Conservation (phyloP, 1,284 basidiomycete species). For the Vanrija pseudolonga region DNA sequence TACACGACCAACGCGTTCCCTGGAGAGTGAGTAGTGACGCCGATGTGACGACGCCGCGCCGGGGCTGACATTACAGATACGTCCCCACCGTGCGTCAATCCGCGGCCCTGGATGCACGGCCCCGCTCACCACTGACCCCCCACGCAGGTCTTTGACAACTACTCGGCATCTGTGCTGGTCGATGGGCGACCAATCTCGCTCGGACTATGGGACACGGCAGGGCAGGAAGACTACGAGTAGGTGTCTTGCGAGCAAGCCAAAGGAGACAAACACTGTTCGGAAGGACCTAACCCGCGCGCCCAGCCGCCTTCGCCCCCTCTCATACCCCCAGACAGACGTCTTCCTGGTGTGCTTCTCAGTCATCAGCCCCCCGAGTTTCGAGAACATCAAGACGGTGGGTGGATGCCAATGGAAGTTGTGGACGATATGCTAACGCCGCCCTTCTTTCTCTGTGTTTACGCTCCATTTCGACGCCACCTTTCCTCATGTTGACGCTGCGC, state of each 20-base stretch:
- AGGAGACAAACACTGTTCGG: too few species aligned
- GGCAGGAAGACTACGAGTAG: constrained; percentile 74
- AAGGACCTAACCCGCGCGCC: too few species aligned
- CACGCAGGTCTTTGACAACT: constrained; percentile 49
- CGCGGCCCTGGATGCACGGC: background rate
- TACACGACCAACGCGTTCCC: constrained; percentile 50
- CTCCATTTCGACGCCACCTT: background rate
- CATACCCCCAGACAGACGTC: constrained; percentile 98
- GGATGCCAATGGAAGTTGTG: too few species aligned
- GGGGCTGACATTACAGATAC: constrained; percentile 36
- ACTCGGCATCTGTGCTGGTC: constrained; percentile 76
- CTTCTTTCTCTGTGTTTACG: constrained; percentile 28
- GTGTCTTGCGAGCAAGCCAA: too few species aligned
- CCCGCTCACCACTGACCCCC: background rate
- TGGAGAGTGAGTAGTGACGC: constrained; percentile 37
- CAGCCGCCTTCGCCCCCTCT: constrained; percentile 92
- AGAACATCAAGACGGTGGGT: constrained; percentile 56
- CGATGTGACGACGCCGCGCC: background rate
- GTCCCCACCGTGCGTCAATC: constrained; percentile 36
- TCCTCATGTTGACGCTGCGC: too few species aligned
- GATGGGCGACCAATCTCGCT: constrained; percentile 86
- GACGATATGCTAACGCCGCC: background rate
- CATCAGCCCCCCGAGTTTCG: constrained; percentile 92
- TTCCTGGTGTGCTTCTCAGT: constrained; percentile 99
- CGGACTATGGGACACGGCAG: constrained; percentile 58